These are phyloP conservation scores for Saccharomyces hybrid DNA, from an alignment of 1,139 yeast genomes.

Conservation along the genomic window DNA sequence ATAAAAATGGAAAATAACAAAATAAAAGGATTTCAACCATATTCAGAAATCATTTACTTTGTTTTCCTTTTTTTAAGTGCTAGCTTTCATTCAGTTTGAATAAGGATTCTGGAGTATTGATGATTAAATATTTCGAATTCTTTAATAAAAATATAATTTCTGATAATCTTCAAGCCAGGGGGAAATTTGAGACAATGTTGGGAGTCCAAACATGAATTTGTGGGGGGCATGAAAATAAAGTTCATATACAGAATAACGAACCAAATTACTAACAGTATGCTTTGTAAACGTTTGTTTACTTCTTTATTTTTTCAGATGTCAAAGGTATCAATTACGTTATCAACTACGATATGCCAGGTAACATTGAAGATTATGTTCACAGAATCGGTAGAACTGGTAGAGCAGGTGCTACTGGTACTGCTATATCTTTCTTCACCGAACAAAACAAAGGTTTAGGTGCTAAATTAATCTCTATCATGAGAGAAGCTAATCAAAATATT, in stretches of 20 bases:
- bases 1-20: background rate
- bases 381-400: conserved; percentile 92
- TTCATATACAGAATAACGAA: conserved; percentile 1
- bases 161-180: background rate
- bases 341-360: conserved; percentile 96
- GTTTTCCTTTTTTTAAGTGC: background rate
- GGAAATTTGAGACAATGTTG: background rate
- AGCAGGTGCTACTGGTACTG: conserved; percentile 95
- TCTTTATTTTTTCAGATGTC: conserved; percentile 54
- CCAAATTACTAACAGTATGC: conserved; percentile 12
- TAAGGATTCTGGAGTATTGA: background rate
- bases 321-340: conserved; percentile 91
- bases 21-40: background rate
- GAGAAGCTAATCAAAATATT: conserved; percentile 90
- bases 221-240: background rate
- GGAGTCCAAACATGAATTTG: background rate
- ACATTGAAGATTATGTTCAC: conserved; percentile 89
- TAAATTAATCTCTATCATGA: conserved; percentile 80
- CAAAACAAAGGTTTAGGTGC: conserved; percentile 84
- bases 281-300: background rate
- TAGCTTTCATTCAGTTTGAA: background rate
- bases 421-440: conserved; percentile 88
- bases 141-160: background rate
- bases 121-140: background rate
- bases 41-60: background rate